These are phyloP conservation scores for Epichloe sp. DNA, from an alignment of 2,329 filamentous ascomycete genomes.

Conservation along the genomic window DNA sequence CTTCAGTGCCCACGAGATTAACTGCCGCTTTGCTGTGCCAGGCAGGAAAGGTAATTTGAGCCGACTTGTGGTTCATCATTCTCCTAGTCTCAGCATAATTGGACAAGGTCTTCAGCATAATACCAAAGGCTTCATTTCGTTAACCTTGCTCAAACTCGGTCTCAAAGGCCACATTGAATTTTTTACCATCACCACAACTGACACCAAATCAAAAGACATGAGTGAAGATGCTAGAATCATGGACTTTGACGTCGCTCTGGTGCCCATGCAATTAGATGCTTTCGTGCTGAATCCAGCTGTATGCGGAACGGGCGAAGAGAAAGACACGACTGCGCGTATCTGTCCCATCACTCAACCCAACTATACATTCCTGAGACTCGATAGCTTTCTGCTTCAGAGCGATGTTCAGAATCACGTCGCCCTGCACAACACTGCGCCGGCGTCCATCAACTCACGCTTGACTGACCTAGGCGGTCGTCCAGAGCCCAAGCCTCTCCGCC, in stretches of 20 bases:
- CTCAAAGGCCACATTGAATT: no score
- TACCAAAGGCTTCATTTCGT: no score
- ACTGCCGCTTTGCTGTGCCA: no score
- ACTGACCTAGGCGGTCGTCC: slow-evolving; percentile 15
- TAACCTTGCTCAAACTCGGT: no score
- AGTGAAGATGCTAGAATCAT: no score
- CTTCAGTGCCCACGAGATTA: no score
- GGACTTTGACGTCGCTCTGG: neutral
- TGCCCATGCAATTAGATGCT: slow-evolving; percentile 21
- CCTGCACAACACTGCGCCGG: slow-evolving; percentile 22
- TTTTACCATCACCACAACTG: no score
- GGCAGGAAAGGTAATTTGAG: no score
- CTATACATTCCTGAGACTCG: slow-evolving; percentile 29
- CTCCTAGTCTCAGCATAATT: no score
- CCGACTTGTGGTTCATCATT: no score
- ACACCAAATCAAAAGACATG: no score
- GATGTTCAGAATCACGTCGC: slow-evolving; percentile 25
- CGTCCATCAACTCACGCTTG: slow-evolving; percentile 20
- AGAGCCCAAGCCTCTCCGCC: slow-evolving; percentile 6
- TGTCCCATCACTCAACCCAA: slow-evolving; percentile 32
- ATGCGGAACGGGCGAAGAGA: slow-evolving; percentile 9
- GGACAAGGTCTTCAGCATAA: no score
- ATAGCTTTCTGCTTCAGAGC: slow-evolving; percentile 20
- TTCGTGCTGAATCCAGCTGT: slow-evolving; percentile 18
- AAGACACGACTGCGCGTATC: slow-evolving; percentile 15